phyloP scores from a whole-genome alignment of 345 rosid genomes.

The Eutrema yunnanense region DNA sequence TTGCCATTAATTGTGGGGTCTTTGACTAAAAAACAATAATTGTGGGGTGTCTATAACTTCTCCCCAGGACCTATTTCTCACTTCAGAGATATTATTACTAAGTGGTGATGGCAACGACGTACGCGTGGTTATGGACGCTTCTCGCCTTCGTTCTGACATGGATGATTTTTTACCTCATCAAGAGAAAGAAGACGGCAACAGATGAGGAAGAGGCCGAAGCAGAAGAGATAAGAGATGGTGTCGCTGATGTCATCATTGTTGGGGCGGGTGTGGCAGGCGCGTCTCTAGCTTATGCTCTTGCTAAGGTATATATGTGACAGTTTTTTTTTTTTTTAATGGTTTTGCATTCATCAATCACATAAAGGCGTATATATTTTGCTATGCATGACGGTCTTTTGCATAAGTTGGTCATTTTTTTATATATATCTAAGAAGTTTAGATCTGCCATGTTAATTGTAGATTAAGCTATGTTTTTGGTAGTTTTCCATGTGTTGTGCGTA shows the following conservation, averaged over 20 bases:
- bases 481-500: background rate
- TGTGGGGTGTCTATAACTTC: too few species aligned
- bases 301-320: slow-evolving; percentile 35
- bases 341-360: background rate
- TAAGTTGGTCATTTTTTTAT: background rate
- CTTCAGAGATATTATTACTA: background rate
- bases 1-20: background rate
- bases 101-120: background rate
- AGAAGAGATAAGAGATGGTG: slow-evolving; percentile 10
- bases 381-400: background rate
- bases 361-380: background rate
- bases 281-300: slow-evolving; percentile 55
- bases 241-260: slow-evolving; percentile 48
- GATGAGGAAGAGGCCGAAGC: background rate
- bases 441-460: background rate
- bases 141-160: slow-evolving; percentile 12
- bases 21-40: background rate
- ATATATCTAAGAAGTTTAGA: background rate
- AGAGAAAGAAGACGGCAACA: background rate
- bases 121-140: slow-evolving; percentile 23
- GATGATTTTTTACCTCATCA: slow-evolving; percentile 8
- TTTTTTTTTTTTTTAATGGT: background rate
- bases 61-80: background rate
- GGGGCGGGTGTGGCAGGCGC: slow-evolving; percentile 68
- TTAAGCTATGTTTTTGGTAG: background rate